A percentile compares a stretch with the other conserved stretches of the same genome.
phyloP scores from a whole-genome alignment of 306 rosid genomes.

The Casuarina equisetifolia region DNA sequence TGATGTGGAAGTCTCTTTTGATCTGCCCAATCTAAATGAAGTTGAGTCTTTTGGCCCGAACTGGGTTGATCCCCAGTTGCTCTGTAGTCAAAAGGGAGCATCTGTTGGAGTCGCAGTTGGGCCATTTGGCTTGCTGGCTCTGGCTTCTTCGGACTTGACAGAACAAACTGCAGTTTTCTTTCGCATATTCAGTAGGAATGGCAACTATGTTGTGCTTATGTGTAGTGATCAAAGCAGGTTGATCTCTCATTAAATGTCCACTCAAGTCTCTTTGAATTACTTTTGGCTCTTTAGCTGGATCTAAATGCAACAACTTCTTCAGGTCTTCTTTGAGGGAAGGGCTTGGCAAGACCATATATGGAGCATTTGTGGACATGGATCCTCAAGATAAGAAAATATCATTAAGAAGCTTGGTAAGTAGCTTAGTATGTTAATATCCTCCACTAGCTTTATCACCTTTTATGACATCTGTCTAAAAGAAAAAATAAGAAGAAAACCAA shows the following conservation, averaged over 20 bases:
- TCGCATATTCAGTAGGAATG: slow-evolving; percentile 38
- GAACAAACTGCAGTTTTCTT: slow-evolving; percentile 62
- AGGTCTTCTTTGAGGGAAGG: slow-evolving; percentile 60
- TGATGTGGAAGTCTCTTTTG: slow-evolving; percentile 57
- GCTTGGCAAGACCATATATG: slow-evolving; percentile 53
- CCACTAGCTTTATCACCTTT: neutral
- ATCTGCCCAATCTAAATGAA: slow-evolving; percentile 34
- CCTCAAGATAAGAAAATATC: slow-evolving; percentile 38
- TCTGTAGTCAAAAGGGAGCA: slow-evolving; percentile 45
- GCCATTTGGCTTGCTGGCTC: slow-evolving; percentile 59
- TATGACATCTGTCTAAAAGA: neutral
- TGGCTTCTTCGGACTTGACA: slow-evolving; percentile 52
- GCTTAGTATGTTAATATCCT: neutral
- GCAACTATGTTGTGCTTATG: slow-evolving; percentile 53
- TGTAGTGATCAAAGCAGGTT: slow-evolving; percentile 78
- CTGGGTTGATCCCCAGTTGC: slow-evolving; percentile 45
- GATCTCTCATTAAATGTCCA: slow-evolving; percentile 4
- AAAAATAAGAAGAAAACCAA: no score
- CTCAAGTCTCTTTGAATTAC: neutral
- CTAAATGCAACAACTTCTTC: slow-evolving; percentile 11
- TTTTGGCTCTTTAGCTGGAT: neutral
- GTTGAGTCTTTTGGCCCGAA: slow-evolving; percentile 41
- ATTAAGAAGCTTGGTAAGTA: slow-evolving; percentile 63
- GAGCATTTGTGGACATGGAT: slow-evolving; percentile 53
- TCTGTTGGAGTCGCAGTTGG: slow-evolving; percentile 42